Base-by-base conservation (phyloP, 768 basidiomycete species). In the Mycena alexandri region DNA sequence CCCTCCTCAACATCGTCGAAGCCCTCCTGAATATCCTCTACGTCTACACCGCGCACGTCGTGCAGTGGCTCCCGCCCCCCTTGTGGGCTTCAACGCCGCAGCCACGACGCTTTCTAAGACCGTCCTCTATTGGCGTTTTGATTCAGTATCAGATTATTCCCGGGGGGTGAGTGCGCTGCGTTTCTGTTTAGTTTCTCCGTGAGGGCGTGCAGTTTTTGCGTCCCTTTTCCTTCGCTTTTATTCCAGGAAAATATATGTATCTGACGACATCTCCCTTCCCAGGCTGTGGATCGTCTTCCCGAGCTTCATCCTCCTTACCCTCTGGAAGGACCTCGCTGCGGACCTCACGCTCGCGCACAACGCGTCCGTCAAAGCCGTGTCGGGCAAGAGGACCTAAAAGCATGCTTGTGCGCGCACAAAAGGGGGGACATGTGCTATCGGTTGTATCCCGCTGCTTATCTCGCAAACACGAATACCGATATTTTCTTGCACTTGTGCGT, bases 21-120 rank as follows among this genome's bases (percentile, higher is more conserved):
- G 92, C 89, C 0, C 52, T 84, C n/a, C 75, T 95, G 72, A 94
- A 93, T 77, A 70, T 94, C 58, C 71, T 74, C 60, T 97, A 96
- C 76, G 77, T 96, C 43, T 95, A 93, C 79, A 85, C 90, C 34
- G 88, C 89, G 2, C 90, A 95, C 73, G 80, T 89, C 66, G 77
- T 79, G 13, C 72, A 78, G 57, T 89, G 89, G 77, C 86, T 92
- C 3, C 80, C 86, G 14, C 93, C 95, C 0, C 92, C 2, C 70
- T 96, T 29, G 73, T 96, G 60, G 95, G 94, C 5, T 92, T 95
- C 73, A 82, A 86, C 19, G 84, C 87, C 1, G 89, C 85, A 3
- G 77, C 85, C n/a, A 90, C 95, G 90, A 96, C 95, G 0, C 79
- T 95, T 46, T 86, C 90, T 42, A 96, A 97, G 81, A 97, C 95